A percentile compares a stretch with the other conserved stretches of the same genome.
Conservation (phyloP, 73 alveolate species). For the Halteria grandinella region DNA sequence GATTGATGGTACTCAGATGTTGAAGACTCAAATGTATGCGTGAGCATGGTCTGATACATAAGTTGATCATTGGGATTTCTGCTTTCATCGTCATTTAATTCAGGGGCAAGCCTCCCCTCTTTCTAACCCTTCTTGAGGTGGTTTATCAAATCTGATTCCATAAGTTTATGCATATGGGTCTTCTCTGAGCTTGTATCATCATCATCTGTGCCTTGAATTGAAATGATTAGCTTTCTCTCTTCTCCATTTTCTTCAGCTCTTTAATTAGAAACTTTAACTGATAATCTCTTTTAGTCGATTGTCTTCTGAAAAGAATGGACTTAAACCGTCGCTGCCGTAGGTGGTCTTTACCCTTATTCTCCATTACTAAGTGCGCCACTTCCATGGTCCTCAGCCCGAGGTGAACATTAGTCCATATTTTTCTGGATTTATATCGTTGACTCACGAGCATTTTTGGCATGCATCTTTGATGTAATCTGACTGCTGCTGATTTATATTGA, state of each 20-base stretch:
- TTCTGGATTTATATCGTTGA: neutral
- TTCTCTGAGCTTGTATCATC: neutral
- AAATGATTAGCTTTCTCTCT: no score
- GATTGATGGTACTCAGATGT: slow-evolving; percentile 41
- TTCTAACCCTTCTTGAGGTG: neutral
- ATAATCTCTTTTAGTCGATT: no score
- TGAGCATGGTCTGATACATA: slow-evolving; percentile 39
- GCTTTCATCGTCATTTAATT: no score
- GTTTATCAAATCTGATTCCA: neutral
- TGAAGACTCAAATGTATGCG: slow-evolving; percentile 34
- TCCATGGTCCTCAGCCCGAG: neutral
- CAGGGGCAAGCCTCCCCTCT: no score
- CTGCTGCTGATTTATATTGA: neutral
- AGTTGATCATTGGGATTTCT: no score
- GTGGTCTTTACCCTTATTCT: slow-evolving; percentile 33
- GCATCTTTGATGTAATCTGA: neutral
- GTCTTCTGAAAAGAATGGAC: no score
- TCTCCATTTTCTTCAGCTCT: neutral
- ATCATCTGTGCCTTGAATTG: neutral
- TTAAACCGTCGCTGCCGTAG: no score
- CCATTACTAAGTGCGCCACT: no score
- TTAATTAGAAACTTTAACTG: neutral
- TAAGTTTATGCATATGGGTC: neutral
- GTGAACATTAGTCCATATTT: neutral
- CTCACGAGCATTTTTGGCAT: neutral